Base-by-base conservation (phyloP, 148 eudicot genomes). In the Chenopodium album region DNA sequence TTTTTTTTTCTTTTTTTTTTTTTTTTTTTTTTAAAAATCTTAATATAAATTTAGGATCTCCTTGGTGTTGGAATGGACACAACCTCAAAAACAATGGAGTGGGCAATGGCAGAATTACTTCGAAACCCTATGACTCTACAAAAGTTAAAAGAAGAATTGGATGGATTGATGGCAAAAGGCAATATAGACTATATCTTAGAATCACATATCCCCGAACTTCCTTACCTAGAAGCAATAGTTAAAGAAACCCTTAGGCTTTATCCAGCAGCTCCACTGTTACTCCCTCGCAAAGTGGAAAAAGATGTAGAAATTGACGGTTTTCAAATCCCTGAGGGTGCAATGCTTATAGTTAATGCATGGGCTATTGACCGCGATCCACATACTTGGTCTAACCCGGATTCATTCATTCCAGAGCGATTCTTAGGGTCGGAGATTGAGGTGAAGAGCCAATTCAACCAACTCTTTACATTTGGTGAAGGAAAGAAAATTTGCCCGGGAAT, bases 341-440 rank as follows among this genome's bases (percentile, higher is more conserved):
- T 88, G 79, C 71, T 92, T 54, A 78, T 92, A 0, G 90, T 90
- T 0, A 92, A 92, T 48, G 90, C 86, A 23, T 92, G 95, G 95
- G 93, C 93, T 0, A 89, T 92, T 14, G 92, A 91, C 1, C 83
- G 90, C 0, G 92, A 92, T 75, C 90, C 89, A 2, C 46, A 71
- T 7, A 83, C 79, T 0, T 92, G 95, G 95, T 19, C 72, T 4
- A 77, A 87, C 41, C 87, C 93, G 0, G 78, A 81, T 34, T 77
- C 54, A 0, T 92, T 92, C 65, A 73, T 44, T 10, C 95, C 93
- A 0, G 93, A 92, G 81, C 86, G 95, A 79, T 92, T 92, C 65
- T 48, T 89, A 77, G 89, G 86, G 0, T 85, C 84, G 0, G 79
- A 81, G 56, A 46, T 83, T 48, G 92, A 92, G 70, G 85, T 82